Percentiles rank a stretch among this genome's conserved stretches.
Evolutionary conservation across 225 moss, liverwort and hornwort species (phyloP).

Genomic region (Anthoceros angustus): DNA sequence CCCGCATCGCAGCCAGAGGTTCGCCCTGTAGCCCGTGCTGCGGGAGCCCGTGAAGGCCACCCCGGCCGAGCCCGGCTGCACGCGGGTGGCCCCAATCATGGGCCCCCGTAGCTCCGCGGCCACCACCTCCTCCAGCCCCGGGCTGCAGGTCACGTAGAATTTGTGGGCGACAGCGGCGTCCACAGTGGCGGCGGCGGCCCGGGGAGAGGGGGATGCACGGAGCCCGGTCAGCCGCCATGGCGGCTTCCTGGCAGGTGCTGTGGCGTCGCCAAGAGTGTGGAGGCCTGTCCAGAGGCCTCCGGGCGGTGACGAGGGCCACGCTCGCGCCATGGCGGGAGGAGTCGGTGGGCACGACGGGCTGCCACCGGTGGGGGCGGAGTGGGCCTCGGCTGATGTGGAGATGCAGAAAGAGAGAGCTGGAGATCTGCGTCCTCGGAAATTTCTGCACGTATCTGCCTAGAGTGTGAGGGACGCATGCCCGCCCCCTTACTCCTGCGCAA

Average conservation of each 20-base stretch:
- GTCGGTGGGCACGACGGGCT: no score
- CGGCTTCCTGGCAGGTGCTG: neutral
- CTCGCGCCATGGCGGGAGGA: no score
- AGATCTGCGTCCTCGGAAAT: neutral
- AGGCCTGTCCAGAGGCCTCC: no score
- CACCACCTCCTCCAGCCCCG: slow-evolving; percentile 70
- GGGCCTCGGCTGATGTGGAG: slow-evolving; percentile 1
- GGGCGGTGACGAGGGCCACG: no score
- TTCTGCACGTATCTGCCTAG: neutral
- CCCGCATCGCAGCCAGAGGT: slow-evolving; percentile 64
- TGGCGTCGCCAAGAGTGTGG: no score
- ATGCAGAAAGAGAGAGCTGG: neutral
- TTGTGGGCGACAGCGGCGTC: slow-evolving; percentile 23
- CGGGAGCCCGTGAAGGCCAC: slow-evolving; percentile 55
- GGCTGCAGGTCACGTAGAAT: slow-evolving; percentile 69
- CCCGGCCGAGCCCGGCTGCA: slow-evolving; percentile 62
- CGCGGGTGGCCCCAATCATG: slow-evolving; percentile 43
- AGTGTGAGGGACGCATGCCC: neutral
- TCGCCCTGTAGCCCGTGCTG: slow-evolving; percentile 43
- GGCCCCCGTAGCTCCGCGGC: slow-evolving; percentile 61
- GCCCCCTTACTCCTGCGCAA: neutral
- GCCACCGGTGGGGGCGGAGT: neutral
- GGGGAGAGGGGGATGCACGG: neutral
- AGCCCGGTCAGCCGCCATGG: neutral
- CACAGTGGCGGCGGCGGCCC: neutral